Conservation (phyloP, 2,329 filamentous ascomycete species). For the Conoideocrella luteorostrata region DNA sequence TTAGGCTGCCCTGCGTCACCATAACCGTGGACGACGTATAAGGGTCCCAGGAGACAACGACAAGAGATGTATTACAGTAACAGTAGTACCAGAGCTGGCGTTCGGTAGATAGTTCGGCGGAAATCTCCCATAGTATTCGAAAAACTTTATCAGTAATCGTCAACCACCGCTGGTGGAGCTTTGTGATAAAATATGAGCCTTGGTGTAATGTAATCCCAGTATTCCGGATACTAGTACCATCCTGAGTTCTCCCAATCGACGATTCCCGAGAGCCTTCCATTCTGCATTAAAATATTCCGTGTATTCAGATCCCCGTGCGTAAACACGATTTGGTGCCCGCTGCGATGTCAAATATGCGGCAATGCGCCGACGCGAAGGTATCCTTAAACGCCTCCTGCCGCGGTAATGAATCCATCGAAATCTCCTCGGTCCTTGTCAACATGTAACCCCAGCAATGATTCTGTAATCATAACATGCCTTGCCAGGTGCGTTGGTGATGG, state of each 20-base stretch:
- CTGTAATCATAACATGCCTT: conserved; percentile 4
- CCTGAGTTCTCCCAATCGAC: conserved; percentile 20
- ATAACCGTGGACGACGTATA: no score
- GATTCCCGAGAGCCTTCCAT: conserved; percentile 21
- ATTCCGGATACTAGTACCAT: conserved; percentile 18
- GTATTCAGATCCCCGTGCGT: conserved; percentile 33
- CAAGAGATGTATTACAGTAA: no score
- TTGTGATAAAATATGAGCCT: conserved; percentile 11
- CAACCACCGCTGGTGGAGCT: conserved; percentile 11
- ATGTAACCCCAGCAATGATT: background rate
- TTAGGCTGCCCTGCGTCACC: no score
- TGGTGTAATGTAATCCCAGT: conserved; percentile 20
- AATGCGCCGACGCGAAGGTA: background rate
- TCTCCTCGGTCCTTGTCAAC: conserved; percentile 6
- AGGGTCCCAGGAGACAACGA: no score
- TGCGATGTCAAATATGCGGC: conserved; percentile 2
- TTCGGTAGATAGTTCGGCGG: conserved; percentile 2
- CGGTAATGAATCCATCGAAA: conserved; percentile 8
- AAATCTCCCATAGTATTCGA: background rate
- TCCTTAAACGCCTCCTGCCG: conserved; percentile 13
- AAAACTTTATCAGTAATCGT: conserved; percentile 5
- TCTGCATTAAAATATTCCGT: conserved; percentile 21
- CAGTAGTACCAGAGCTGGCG: conserved; percentile 6
- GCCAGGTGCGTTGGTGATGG: conserved; percentile 1
- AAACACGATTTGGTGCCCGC: conserved; percentile 25